Percentiles rank a stretch among this genome's conserved stretches.
Evolutionary conservation across 495 filamentous ascomycete genomes (phyloP).

Genomic region (Staphylotrichum tortipilum): DNA sequence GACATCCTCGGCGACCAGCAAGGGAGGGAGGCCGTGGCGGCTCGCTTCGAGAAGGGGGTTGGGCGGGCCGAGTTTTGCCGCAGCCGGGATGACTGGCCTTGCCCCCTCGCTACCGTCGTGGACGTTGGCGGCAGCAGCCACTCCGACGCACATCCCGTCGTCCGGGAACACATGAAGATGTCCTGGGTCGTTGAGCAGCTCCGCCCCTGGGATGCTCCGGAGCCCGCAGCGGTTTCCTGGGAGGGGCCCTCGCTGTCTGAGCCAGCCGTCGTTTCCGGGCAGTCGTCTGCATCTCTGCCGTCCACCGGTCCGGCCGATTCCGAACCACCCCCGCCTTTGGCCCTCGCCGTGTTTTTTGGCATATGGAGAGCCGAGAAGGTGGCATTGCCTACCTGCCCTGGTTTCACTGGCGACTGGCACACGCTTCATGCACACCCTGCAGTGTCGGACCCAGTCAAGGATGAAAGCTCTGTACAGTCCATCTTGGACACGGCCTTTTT

Average conservation of each 20-base stretch:
- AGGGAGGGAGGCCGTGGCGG: not conserved
- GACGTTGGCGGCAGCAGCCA: not conserved
- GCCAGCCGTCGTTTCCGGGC: no score
- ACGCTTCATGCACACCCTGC: no score
- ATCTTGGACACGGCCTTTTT: no score
- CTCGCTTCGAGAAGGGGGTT: not conserved
- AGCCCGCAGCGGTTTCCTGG: no score
- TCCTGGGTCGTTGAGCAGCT: not conserved
- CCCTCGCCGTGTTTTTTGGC: not conserved
- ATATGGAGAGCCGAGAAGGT: not conserved
- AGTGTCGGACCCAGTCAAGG: no score
- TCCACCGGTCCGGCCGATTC: no score
- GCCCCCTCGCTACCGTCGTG: not conserved
- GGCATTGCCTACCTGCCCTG: not conserved
- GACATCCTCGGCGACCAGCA: not conserved
- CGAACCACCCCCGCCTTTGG: no score
- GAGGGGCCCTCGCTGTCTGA: no score
- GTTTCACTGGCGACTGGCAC: not conserved
- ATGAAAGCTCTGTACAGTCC: no score
- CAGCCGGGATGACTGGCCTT: not conserved
- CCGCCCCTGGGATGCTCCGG: no score
- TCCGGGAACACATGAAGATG: slow-evolving; percentile 1
- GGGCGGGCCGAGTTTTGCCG: not conserved
- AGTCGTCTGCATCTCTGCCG: no score
- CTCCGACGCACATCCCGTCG: not conserved